Evolutionary conservation across 1,139 yeast genomes (phyloP), one percentile per base, ranked within the genome.

Genomic region (Suhomyces kunorum): DNA sequence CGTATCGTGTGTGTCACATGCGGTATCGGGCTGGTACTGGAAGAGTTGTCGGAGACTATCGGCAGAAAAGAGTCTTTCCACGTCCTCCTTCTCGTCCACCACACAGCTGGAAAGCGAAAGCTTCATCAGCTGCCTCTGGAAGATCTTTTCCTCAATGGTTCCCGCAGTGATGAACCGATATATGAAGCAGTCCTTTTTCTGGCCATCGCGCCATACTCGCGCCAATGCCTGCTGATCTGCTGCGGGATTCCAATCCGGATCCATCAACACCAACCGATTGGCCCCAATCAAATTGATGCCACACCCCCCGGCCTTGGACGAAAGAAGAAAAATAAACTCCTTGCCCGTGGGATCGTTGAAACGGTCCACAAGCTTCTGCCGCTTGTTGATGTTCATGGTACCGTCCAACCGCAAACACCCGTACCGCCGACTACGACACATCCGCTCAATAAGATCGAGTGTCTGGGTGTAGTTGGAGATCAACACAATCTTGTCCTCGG

Each of bases 171-270:
- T 90, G 51, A 92, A 89, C 51, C 98, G 73, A 59, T 92, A 92
- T 38, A 92, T 94, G 56, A 85, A 92, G 66, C 98, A 92, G 61
- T 87, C 96, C 63, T 92, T 92, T 73, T 87, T 90, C 58, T 92
- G 98, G 0, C 98, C 98, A 66, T 92, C 98, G 71, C 98, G 83
- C 98, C 98, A 92, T 3, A 92, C 96, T 61, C 98, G 78, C 0
- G 98, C 98, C 45, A 92, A 71, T 0, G 98, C 98, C 64, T 92
- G 98, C 60, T 92, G 98, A 59, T 92, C 98, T 2, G 97, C 86
- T 0, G 98, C 98, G 0, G 98, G 98, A 55, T 92, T 92, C 98
- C 98, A 92, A 62, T 94, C 98, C 0, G 98, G 98, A 59, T 92
- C 99, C 55, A 92, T 74, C 41, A 92, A 70, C 20, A 92, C 80